Percentiles rank a stretch among this genome's conserved stretches.
These are phyloP conservation scores for Cercospora citrullina DNA, from an alignment of 2,329 filamentous ascomycete species.

Conservation along the genomic window DNA sequence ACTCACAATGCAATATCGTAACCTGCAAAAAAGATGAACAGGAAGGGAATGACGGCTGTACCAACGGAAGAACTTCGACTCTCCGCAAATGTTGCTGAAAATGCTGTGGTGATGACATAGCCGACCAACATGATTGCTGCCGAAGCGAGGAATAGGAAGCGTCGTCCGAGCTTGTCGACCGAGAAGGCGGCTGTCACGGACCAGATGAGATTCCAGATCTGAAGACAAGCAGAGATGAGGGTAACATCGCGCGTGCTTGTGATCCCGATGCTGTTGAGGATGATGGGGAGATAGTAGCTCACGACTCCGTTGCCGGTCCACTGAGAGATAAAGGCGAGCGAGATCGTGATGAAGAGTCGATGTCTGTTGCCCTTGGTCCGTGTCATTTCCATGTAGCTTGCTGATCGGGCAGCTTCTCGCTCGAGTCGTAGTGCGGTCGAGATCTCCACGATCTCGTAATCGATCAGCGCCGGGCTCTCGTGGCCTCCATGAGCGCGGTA, in stretches of 20 bases:
- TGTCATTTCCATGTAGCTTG: slow-evolving; percentile 25
- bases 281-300: slow-evolving; percentile 33
- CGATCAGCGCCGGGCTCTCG: slow-evolving; percentile 63
- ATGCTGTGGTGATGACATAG: slow-evolving; percentile 34
- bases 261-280: slow-evolving; percentile 44
- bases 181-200: slow-evolving; percentile 43
- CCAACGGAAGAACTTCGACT: slow-evolving; percentile 38
- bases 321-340: slow-evolving; percentile 42
- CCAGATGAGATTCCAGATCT: slow-evolving; percentile 44
- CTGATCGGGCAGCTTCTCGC: slow-evolving; percentile 54
- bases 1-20: slow-evolving; percentile 41
- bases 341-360: slow-evolving; percentile 43
- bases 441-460: slow-evolving; percentile 67
- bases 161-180: slow-evolving; percentile 47
- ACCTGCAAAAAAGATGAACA: slow-evolving; percentile 47
- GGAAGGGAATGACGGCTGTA: slow-evolving; percentile 45
- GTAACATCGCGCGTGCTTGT: slow-evolving; percentile 39
- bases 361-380: slow-evolving; percentile 37
- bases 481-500: slow-evolving; percentile 59
- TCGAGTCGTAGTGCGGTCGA: slow-evolving; percentile 31
- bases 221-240: slow-evolving; percentile 43
- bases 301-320: slow-evolving; percentile 46
- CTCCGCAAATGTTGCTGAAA: slow-evolving; percentile 41
- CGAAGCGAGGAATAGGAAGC: slow-evolving; percentile 47
- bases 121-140: slow-evolving; percentile 47